Evolutionary conservation across 306 rosid species (phyloP).

Genomic region (Vicia villosa): DNA sequence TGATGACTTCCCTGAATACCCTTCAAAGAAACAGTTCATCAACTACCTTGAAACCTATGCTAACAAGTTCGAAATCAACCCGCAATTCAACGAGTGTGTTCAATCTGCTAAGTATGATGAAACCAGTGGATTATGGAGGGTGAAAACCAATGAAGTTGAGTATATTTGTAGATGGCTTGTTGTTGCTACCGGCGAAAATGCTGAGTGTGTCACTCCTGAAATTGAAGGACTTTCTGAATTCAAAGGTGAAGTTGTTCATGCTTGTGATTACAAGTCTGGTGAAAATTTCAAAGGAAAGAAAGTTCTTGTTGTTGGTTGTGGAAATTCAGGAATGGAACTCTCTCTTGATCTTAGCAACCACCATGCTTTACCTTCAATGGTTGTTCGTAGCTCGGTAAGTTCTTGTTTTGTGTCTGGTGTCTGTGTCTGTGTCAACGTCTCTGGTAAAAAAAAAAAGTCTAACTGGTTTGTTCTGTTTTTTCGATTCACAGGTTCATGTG

Average conservation of each 20-base stretch:
- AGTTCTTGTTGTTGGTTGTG: slow-evolving; percentile 89
- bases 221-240: slow-evolving; percentile 64
- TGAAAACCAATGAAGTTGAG: slow-evolving; percentile 69
- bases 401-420: neutral
- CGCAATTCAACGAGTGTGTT: slow-evolving; percentile 74
- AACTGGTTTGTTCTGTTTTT: slow-evolving; percentile 46
- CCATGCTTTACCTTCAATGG: slow-evolving; percentile 76
- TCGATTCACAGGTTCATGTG: slow-evolving; percentile 71
- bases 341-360: slow-evolving; percentile 87
- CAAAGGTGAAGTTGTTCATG: slow-evolving; percentile 69
- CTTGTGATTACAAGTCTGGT: slow-evolving; percentile 81
- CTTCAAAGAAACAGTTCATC: slow-evolving; percentile 73
- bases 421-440: neutral
- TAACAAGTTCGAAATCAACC: slow-evolving; percentile 59
- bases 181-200: slow-evolving; percentile 94
- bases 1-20: slow-evolving; percentile 77
- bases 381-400: slow-evolving; percentile 80
- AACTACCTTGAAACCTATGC: slow-evolving; percentile 75
- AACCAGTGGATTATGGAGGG: slow-evolving; percentile 78
- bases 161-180: slow-evolving; percentile 91
- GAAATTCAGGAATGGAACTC: slow-evolving; percentile 94
- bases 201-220: slow-evolving; percentile 72
- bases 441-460: neutral
- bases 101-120: slow-evolving; percentile 76
- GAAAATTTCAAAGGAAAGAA: slow-evolving; percentile 70